Base-by-base conservation (phyloP, 2,329 filamentous ascomycete genomes). In the Penicillium sp. region DNA sequence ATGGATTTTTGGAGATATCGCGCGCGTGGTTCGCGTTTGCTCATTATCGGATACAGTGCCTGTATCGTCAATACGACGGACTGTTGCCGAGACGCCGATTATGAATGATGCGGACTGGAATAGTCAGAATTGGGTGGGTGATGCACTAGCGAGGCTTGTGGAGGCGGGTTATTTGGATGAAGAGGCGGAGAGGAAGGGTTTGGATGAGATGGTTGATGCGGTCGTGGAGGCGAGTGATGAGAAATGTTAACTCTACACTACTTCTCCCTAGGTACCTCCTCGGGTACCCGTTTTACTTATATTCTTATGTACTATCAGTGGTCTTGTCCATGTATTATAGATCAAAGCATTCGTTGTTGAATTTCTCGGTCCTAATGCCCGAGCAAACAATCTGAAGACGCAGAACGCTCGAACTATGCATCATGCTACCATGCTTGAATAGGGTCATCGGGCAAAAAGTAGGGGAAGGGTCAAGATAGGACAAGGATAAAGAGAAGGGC, bases 341-440 rank as follows among this genome's bases (percentile, higher is more conserved):
- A 21, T 36, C 36, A 39, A 38, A n/a, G 10, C 36, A 39, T 39
- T 21, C 18, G 9, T 21, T 39, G 36, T 13, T 39, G n/a, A 36
- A 36, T 36, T 36, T 36, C 33, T 34, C 15, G 33, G 18, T 18
- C 18, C 12, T 39, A 10, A 21, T 39, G 9, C 16, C 36, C 16
- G 18, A 39, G 36, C 16, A 21, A 64, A 46, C 39, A 54, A 58
- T 50, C 41, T 48, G 51, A 42, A 41, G 26, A 46, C 15, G 42
- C 45, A 51, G 52, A 55, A 58, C 52, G 58, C 58, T 61, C 47
- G 47, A 46, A 49, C 53, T 45, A 64, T 64, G 61, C 60, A 58
- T 57, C 55, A 49, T 50, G 47, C 51, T 60, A 53, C 49, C 56
- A 62, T 57, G 61, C 60, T 61, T 62, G 60, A 57, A 55, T 42